Conservation (phyloP, 768 basidiomycete genomes). For the Paxillus involutus region DNA sequence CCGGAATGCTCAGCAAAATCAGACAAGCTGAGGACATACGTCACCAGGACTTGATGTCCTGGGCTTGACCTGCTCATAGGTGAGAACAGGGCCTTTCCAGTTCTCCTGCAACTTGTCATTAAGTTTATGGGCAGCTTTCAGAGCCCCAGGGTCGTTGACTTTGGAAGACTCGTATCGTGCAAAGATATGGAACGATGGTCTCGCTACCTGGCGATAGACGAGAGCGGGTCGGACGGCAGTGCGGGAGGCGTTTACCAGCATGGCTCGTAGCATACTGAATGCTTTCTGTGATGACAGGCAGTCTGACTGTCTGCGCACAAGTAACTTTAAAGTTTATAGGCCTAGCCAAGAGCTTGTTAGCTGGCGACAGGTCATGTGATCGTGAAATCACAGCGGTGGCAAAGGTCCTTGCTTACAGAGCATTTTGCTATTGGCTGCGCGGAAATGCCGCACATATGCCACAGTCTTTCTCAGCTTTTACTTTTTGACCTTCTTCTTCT, state of each 20-base stretch:
- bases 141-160: slow-evolving; percentile 20
- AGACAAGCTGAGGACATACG: slow-evolving; percentile 33
- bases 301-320: not conserved
- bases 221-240: slow-evolving; percentile 8
- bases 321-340: too few species aligned
- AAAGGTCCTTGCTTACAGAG: slow-evolving; percentile 18
- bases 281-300: not conserved
- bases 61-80: slow-evolving; percentile 81
- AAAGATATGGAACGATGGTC: slow-evolving; percentile 14
- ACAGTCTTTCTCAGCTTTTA: not conserved
- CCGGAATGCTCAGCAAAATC: not conserved
- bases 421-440: slow-evolving; percentile 37
- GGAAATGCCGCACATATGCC: slow-evolving; percentile 38
- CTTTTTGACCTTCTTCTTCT: not conserved
- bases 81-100: slow-evolving; percentile 73
- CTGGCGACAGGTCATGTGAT: slow-evolving; percentile 12
- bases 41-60: slow-evolving; percentile 73
- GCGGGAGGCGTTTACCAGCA: slow-evolving; percentile 14
- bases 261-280: slow-evolving; percentile 25
- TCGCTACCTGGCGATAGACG: slow-evolving; percentile 1
- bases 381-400: not conserved
- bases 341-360: too few species aligned
- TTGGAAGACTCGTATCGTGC: slow-evolving; percentile 37
- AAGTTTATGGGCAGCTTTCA: slow-evolving; percentile 30
- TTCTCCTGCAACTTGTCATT: slow-evolving; percentile 53